Conservation (phyloP, 768 basidiomycete species). For the Trichaptum fuscoviolaceum region DNA sequence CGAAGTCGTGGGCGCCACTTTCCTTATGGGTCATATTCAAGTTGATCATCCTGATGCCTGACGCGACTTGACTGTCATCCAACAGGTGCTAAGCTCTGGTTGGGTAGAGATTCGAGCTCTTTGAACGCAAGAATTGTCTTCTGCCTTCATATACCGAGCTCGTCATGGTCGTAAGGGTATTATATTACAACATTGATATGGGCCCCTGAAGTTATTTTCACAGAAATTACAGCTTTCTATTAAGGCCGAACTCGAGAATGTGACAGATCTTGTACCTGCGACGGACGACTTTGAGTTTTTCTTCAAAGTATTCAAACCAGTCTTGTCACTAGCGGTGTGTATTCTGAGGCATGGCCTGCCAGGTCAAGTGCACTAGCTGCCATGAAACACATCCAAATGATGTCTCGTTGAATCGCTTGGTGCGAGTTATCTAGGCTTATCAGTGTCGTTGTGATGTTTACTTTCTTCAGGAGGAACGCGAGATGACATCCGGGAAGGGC, state of each 20-base stretch:
- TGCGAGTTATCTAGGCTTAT: slow-evolving; percentile 22
- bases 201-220: neutral
- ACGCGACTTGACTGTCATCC: too few relatives aligned
- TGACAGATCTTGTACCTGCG: slow-evolving; percentile 64
- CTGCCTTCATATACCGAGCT: neutral
- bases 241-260: slow-evolving; percentile 76
- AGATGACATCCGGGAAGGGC: slow-evolving; percentile 62
- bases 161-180: neutral
- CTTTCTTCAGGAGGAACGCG: slow-evolving; percentile 50
- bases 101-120: slow-evolving; percentile 35
- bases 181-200: neutral
- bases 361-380: slow-evolving; percentile 80
- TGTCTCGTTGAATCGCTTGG: slow-evolving; percentile 66
- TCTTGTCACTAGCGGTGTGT: neutral
- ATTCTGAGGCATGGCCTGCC: slow-evolving; percentile 9
- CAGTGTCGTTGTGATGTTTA: neutral
- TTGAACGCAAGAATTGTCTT: too few relatives aligned
- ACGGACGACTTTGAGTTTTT: slow-evolving; percentile 70
- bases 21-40: neutral
- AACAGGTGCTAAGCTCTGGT: too few relatives aligned
- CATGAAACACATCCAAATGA: slow-evolving; percentile 69
- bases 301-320: slow-evolving; percentile 50
- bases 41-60: too few relatives aligned
- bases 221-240: slow-evolving; percentile 63
- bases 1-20: neutral